Evolutionary conservation across 805 yeast genomes (phyloP), one percentile per base, ranked within the genome.

Genomic region (Suhomyces faveliae): DNA sequence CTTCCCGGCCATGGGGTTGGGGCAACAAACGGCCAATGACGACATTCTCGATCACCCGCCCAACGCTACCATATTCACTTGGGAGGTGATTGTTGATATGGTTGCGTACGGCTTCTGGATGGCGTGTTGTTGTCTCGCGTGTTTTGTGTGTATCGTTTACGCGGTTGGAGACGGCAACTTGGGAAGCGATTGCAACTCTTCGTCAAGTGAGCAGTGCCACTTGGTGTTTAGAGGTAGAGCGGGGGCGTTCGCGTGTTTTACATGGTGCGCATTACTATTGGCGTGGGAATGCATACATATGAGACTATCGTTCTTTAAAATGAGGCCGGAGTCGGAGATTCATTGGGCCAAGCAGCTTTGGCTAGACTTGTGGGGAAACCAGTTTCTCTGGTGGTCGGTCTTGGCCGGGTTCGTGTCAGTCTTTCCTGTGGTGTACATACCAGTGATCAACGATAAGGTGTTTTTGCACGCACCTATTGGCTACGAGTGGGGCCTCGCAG

Each of bases 221-320:
- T 60, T 68, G 49, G 74, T 69, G 4, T 67, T 67, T 56, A 54
- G 66, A 53, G 75, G 73, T 11, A 59, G 75, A 52, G 61, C 72
- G 5, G 71, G 70, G 2, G 58, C 73, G 3, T 70, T 70, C 49
- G 73, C 68, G 4, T 66, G 62, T 23, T 66, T 70, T 67, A 67
- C 72, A 1, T 70, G 74, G 74, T 68, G 73, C 61, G 73, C 73
- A 2, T 65, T 69, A 43, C 56, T 69, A 13, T 57, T 69, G 48
- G 70, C 73, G 5, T 70, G 73, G 73, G 74, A 70, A 52, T 70
- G 75, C 54, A 55, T 70, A 38, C 73, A 70, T 50, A 69, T 71
- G 20, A 50, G 50, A 24, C 59, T 62, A 48, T 69, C 74, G 2
- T 63, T 70, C 46, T 68, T 70, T 48, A 49, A 52, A 33, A 68